phyloP scores from a whole-genome alignment of 2,329 filamentous ascomycete species.

The Ceratocystis papillata region DNA sequence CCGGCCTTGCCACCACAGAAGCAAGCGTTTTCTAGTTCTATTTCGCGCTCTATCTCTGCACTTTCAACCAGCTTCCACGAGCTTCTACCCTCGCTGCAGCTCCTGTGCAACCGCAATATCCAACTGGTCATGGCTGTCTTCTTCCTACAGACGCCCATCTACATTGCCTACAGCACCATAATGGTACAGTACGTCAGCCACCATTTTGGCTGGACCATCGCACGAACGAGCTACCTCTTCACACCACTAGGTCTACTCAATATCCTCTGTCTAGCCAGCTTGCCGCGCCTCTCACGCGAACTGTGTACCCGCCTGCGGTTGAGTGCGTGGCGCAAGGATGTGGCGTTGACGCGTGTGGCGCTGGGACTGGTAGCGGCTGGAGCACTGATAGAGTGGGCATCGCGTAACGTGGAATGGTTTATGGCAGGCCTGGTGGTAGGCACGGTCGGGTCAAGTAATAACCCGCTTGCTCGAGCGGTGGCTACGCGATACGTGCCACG shows the following conservation, averaged over 20 bases:
- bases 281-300: slow-evolving; percentile 32
- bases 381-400: slow-evolving; percentile 32
- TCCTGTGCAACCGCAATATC: slow-evolving; percentile 33
- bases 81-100: slow-evolving; percentile 30
- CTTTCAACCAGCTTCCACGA: slow-evolving; percentile 28
- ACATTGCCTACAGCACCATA: slow-evolving; percentile 31
- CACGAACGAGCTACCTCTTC: slow-evolving; percentile 35
- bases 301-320: slow-evolving; percentile 31
- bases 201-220: slow-evolving; percentile 37
- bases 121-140: slow-evolving; percentile 34
- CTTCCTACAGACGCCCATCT: slow-evolving; percentile 33
- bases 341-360: slow-evolving; percentile 32
- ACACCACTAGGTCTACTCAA: slow-evolving; percentile 35
- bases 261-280: slow-evolving; percentile 31
- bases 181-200: slow-evolving; percentile 38
- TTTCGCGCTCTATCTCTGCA: neutral
- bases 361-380: slow-evolving; percentile 31
- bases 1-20: neutral
- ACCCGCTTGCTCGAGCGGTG: slow-evolving; percentile 34
- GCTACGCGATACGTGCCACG: slow-evolving; percentile 34
- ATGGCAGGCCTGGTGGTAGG: slow-evolving; percentile 33
- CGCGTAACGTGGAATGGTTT: slow-evolving; percentile 31
- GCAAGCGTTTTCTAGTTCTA: neutral
- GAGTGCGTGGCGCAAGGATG: slow-evolving; percentile 33
- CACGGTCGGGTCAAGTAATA: slow-evolving; percentile 34